Evolutionary conservation across 306 rosid genomes (phyloP), one percentile per base, ranked within the genome.

Genomic region (Sphenostylis stenocarpa): DNA sequence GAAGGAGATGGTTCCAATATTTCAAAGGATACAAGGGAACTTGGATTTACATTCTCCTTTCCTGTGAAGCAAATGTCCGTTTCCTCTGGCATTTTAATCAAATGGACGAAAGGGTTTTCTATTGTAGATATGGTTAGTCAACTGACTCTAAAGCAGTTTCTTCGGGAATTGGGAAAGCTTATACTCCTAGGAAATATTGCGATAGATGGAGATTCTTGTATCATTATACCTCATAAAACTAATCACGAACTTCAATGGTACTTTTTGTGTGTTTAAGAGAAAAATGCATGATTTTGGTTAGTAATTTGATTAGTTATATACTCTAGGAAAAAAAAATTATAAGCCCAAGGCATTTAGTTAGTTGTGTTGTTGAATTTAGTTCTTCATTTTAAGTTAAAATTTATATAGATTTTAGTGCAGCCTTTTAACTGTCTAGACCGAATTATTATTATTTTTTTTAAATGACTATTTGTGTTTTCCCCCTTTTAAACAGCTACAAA

Each of bases 31-130:
- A 84, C 79, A 84, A 84, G 85, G 84, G 96, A 91, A 63, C 92
- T 94, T 81, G 98, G 98, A 67, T 94, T 91, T 81, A 94, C 97
- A 29, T 94, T 94, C 86, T 91, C 98, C 79, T 93, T 90, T 88
- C 98, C 98, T 2, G 90, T 91, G 76, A 93, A 86, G 77, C 98
- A 93, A 84, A 67, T 76, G 56, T 90, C 96, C 43, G 81, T 89
- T 66, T 83, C 97, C 26, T 88, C 96, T 4, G 98, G 98, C 82
- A 80, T 85, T 81, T 81, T 94, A 80, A 90, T 91, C 71, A 94
- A 91, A 82, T 90, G 98, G 98, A 94, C 98, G 26, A 94, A 94
- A 87, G 96, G 88, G 72, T 94, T 90, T 80, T 77, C 84, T 55
- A 87, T 91, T 79, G 86, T 23, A 51, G 89, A 91, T 81, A 85